Evolutionary conservation across 306 rosid genomes (phyloP).

Genomic region (Cicer cuneatum): DNA sequence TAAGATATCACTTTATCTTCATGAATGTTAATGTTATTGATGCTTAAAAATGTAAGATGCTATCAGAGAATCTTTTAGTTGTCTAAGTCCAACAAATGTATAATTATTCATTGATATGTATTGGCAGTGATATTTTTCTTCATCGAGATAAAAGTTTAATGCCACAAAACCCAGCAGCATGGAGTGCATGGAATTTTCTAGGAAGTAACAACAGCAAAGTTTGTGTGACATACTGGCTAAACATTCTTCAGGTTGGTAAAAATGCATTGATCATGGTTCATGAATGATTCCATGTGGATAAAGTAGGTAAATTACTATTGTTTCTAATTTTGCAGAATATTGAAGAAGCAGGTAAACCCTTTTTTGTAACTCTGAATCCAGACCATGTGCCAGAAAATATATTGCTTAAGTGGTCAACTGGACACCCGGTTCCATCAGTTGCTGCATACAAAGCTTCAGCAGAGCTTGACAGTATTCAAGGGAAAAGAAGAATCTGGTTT

Average conservation of each 20-base stretch:
- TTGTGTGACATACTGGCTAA: conserved; percentile 92
- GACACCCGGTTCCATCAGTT: conserved; percentile 88
- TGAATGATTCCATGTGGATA: neutral
- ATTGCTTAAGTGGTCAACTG: conserved; percentile 78
- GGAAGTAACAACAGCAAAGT: conserved; percentile 68
- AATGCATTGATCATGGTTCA: conserved; percentile 11
- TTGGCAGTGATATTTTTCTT: conserved; percentile 92
- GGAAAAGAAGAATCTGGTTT: conserved; percentile 90
- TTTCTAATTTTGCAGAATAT: conserved; percentile 66
- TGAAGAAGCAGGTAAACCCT: conserved; percentile 64
- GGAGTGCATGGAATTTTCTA: conserved; percentile 98
- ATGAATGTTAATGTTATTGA: neutral
- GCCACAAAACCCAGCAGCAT: conserved; percentile 92
- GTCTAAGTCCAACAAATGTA: conserved; percentile 45
- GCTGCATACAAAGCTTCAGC: conserved; percentile 78
- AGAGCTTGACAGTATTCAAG: conserved; percentile 77
- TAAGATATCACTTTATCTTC: too few relatives aligned
- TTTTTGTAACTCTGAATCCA: conserved; percentile 88
- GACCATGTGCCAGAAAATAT: conserved; percentile 65
- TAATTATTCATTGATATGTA: conserved; percentile 52
- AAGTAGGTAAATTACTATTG: conserved; percentile 24
- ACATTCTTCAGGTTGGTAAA: conserved; percentile 81
- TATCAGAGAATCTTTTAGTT: conserved; percentile 28
- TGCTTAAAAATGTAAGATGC: conserved; percentile 5
- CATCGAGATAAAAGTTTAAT: conserved; percentile 88